A percentile compares a stretch with the other conserved stretches of the same genome.
Conservation (phyloP, 2,329 filamentous ascomycete genomes). For the Colletotrichum sp. region DNA sequence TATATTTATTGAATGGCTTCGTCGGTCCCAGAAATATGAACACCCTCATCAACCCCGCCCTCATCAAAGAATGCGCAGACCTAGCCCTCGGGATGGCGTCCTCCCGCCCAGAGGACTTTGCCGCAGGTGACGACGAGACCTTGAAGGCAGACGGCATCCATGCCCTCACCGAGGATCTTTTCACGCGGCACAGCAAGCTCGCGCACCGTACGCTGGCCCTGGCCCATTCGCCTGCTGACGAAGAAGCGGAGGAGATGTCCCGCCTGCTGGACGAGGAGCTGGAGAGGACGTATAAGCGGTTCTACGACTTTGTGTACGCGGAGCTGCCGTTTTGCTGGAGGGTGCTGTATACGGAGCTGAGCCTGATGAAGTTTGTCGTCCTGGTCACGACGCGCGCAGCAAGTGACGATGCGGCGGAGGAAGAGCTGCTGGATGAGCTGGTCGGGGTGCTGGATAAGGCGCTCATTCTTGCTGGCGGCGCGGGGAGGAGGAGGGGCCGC, state of each 20-base stretch:
- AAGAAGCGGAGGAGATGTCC: neutral
- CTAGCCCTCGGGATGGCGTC: neutral
- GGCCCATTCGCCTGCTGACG: neutral
- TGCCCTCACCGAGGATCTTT: neutral
- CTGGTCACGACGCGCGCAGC: neutral
- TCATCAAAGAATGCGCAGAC: neutral
- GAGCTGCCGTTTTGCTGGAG: conserved; percentile 73
- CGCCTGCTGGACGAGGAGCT: conserved; percentile 7
- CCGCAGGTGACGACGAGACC: neutral
- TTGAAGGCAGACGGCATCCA: neutral
- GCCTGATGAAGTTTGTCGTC: conserved; percentile 62
- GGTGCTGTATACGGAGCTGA: conserved; percentile 73
- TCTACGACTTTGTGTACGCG: conserved; percentile 73
- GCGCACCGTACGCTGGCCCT: neutral
- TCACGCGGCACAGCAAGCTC: neutral
- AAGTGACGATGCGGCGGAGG: conserved; percentile 4
- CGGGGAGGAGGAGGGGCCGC: conserved; percentile 53
- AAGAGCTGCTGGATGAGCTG: conserved; percentile 53
- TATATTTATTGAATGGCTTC: accelerated
- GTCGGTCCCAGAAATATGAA: neutral
- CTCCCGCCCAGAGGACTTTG: neutral
- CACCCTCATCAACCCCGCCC: neutral
- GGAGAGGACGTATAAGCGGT: conserved; percentile 28
- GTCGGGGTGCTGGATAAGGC: conserved; percentile 76
- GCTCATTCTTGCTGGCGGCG: conserved; percentile 75